phyloP scores from a whole-genome alignment of 352 stramenopile genomes.

The Phytopythium aichiense region DNA sequence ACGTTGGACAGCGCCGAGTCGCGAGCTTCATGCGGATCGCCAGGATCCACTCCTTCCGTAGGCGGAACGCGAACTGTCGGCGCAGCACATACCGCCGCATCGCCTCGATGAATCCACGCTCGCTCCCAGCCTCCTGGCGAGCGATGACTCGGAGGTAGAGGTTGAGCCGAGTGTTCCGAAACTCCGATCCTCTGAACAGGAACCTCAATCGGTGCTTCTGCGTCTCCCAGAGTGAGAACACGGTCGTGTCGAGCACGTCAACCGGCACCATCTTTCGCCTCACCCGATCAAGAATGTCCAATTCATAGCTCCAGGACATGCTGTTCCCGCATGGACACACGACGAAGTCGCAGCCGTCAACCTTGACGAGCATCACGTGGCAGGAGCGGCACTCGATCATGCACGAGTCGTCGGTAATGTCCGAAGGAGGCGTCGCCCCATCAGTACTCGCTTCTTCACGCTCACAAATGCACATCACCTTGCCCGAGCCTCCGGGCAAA shows the following conservation, averaged over 20 bases:
- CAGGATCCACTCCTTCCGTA: not conserved
- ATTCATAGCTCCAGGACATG: constrained; percentile 32
- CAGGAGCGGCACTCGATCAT: constrained; percentile 34
- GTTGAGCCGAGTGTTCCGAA: constrained; percentile 4
- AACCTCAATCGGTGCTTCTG: not conserved
- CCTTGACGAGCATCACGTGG: constrained; percentile 42
- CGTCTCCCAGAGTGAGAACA: constrained; percentile 16
- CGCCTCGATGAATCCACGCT: not conserved
- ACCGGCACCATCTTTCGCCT: constrained; percentile 25
- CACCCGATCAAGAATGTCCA: constrained; percentile 11
- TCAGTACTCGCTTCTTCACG: not conserved
- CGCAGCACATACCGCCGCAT: not conserved
- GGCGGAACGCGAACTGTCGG: not conserved
- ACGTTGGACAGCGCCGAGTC: not conserved
- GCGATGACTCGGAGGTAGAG: not conserved
- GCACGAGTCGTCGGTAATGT: constrained; percentile 7
- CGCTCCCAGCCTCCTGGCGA: not conserved
- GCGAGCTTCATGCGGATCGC: not conserved
- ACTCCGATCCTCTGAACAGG: not conserved
- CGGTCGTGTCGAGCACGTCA: constrained; percentile 26
- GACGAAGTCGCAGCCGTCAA: constrained; percentile 40
- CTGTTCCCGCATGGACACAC: constrained; percentile 31
- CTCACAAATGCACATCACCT: not conserved
- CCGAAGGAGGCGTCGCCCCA: not conserved
- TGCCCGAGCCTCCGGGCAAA: not conserved